Conservation (phyloP, 2,329 filamentous ascomycete genomes). For the Pseudocercospora eumusae region DNA sequence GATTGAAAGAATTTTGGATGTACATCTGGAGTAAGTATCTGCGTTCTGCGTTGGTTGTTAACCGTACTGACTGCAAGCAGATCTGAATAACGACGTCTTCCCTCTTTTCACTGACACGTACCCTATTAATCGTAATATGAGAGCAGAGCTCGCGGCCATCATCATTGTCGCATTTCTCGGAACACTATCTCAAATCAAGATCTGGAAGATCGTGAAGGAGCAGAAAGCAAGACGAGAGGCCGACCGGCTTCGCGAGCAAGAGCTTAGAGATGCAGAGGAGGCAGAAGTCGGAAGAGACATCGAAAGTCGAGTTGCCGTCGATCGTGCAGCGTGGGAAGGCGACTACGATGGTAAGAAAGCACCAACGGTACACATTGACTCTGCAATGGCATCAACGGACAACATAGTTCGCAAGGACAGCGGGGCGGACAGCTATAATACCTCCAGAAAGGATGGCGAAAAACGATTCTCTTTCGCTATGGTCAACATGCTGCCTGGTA, state of each 20-base stretch:
- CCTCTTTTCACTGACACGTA: constrained; percentile 75
- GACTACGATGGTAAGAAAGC: constrained; percentile 60
- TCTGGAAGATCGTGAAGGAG: constrained; percentile 77
- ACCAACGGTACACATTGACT: constrained; percentile 49
- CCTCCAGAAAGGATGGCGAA: constrained; percentile 10
- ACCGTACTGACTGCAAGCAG: constrained; percentile 41
- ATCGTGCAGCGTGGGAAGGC: constrained; percentile 73
- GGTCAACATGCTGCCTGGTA: constrained; percentile 8
- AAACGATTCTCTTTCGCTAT: constrained; percentile 21
- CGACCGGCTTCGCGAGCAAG: constrained; percentile 54
- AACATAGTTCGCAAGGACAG: constrained; percentile 17
- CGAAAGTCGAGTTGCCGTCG: constrained; percentile 62
- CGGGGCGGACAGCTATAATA: constrained; percentile 13
- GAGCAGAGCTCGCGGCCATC: constrained; percentile 77
- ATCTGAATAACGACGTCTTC: constrained; percentile 76
- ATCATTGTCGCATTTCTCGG: constrained; percentile 74
- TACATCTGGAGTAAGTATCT: constrained; percentile 73
- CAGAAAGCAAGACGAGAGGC: constrained; percentile 51
- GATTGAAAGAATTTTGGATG: constrained; percentile 93
- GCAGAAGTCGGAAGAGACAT: constrained; percentile 65
- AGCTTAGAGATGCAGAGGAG: constrained; percentile 66
- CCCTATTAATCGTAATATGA: constrained; percentile 81
- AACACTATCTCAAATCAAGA: constrained; percentile 77
- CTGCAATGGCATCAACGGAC: constrained; percentile 50
- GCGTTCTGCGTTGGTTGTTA: background rate